Evolutionary conservation across 225 moss, liverwort and hornwort genomes (phyloP).

Genomic region (Neckera pumila): DNA sequence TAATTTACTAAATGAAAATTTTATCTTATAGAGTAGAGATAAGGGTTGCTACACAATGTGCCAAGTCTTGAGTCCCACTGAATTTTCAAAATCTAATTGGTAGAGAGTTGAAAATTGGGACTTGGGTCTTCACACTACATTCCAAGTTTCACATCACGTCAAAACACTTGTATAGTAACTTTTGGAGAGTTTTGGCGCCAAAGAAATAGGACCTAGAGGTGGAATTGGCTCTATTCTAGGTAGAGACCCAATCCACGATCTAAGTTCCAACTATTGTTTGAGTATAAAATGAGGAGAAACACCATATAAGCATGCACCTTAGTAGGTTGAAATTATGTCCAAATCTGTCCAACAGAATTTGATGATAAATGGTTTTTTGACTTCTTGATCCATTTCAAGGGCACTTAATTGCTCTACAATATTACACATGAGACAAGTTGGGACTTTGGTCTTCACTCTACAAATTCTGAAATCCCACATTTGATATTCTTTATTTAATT

Average conservation of each 20-base stretch:
- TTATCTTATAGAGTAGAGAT: fast-evolving
- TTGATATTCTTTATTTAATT: neutral
- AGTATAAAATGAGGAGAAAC: neutral
- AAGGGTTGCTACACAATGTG: fast-evolving
- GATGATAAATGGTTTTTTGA: no score
- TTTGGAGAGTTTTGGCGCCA: fast-evolving
- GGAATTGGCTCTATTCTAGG: fast-evolving
- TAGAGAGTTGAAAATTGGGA: fast-evolving
- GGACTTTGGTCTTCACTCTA: neutral
- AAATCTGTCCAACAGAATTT: neutral
- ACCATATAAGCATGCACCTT: fast-evolving
- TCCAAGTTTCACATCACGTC: fast-evolving
- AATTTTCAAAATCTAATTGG: neutral
- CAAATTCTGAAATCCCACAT: neutral
- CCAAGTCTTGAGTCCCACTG: fast-evolving
- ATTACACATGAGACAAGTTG: neutral
- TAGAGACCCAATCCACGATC: fast-evolving
- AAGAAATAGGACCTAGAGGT: fast-evolving
- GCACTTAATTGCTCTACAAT: neutral
- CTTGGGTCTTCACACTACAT: no score
- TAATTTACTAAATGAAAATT: neutral
- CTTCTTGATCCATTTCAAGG: fast-evolving
- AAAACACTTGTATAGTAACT: neutral
- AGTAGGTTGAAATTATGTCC: fast-evolving
- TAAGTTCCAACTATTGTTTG: neutral